phyloP scores from a whole-genome alignment of 1,139 yeast species.

The Saccharomycopsis hybrid region DNA sequence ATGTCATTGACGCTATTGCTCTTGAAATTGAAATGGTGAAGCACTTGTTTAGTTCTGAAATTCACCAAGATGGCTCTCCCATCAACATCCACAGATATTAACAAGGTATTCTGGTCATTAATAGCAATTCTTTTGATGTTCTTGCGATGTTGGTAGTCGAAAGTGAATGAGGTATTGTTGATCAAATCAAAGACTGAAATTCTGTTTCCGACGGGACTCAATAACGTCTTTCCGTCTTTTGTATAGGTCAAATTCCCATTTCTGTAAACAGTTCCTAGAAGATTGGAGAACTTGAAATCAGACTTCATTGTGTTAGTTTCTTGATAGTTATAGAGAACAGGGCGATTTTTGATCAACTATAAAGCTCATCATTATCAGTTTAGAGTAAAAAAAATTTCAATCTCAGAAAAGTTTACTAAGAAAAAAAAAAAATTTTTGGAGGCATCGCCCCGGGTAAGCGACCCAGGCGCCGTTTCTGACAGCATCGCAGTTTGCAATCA shows the following conservation, averaged over 20 bases:
- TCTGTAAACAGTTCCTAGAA: constrained; percentile 89
- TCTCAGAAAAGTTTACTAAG: too few relatives aligned
- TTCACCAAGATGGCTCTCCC: constrained; percentile 93
- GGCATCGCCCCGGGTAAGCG: constrained; percentile 5
- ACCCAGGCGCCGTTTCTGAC: too few relatives aligned
- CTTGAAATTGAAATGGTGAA: constrained; percentile 92
- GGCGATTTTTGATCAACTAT: too few relatives aligned
- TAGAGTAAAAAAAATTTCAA: neutral
- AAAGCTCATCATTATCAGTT: too few relatives aligned
- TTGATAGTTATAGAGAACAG: too few relatives aligned
- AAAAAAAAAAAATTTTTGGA: constrained; percentile 3
- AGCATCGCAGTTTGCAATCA: too few relatives aligned
- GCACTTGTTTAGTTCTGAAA: constrained; percentile 74
- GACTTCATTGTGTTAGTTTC: constrained; percentile 36
- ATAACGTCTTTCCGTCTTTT: constrained; percentile 73
- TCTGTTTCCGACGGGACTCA: constrained; percentile 94
- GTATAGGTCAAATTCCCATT: constrained; percentile 88
- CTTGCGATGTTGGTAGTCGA: constrained; percentile 87
- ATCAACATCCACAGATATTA: constrained; percentile 83
- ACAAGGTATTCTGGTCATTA: constrained; percentile 72
- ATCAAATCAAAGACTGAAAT: constrained; percentile 83
- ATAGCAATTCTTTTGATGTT: constrained; percentile 75
- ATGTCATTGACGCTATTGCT: constrained; percentile 50
- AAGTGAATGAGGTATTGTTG: constrained; percentile 81
- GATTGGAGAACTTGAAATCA: constrained; percentile 70